Base-by-base conservation (phyloP, 805 yeast species). In the Metschnikowia rubicola region DNA sequence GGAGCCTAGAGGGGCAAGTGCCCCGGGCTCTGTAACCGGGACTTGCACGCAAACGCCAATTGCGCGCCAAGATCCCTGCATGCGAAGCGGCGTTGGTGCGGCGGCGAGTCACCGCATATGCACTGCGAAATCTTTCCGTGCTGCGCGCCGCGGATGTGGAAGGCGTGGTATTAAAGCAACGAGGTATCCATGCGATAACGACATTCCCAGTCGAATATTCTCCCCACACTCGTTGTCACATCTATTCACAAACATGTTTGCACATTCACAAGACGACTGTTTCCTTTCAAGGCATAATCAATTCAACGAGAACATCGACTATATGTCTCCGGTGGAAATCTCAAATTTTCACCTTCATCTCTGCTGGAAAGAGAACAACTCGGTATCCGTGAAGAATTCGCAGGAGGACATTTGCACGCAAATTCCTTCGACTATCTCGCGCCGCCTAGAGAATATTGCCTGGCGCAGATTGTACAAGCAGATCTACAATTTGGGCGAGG, bases 381-480 rank as follows among this genome's bases (percentile, higher is more conserved):
- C 52, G 9, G 34, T 44, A 9, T 53, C 60, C 29, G 47, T 51
- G 40, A 53, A 53, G 39, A 46, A 53, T n/a, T 44, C 54, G 33
- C 53, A 43, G 38, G 58, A 56, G 40, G 63, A 57, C 45, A 50
- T 61, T 21, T 47, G 55, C 33, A 30, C 36, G 29, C 48, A 53
- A 8, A 58, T 59, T 26, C 63, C 65, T 1, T 58, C 61, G 28
- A 48, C 59, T 6, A 52, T 53, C n/a, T 41, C 54, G n/a, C 48
- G 58, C 28, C 48, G 75, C 32, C 54, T 72, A 11, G 62, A 62
- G 34, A 71, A 72, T 48, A 59, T 64, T 0, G 60, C 72, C 39
- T 72, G 77, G 77, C 63, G 77, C 48, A 53, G 75, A 42, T 62
- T 67, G 56, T 54, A 54, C 47, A 69, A 70, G 52, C 66, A 66